phyloP scores from a whole-genome alignment of 192 early-diverging fungal species.

The Dimargaris verticillata region DNA sequence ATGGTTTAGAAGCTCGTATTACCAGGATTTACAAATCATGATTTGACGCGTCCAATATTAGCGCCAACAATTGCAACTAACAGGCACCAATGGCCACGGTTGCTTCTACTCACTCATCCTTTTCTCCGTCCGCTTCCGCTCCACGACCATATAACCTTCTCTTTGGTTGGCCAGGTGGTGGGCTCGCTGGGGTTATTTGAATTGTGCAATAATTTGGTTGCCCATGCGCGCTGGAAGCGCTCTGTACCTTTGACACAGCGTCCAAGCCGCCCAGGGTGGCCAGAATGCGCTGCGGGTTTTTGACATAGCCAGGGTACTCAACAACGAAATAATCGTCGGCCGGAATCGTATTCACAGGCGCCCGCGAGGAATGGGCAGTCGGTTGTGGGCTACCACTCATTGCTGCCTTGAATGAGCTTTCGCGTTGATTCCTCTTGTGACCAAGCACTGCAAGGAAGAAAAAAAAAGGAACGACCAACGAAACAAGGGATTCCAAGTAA shows the following conservation, averaged over 20 bases:
- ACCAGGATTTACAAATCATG: neutral
- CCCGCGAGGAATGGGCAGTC: neutral
- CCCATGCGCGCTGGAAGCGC: neutral
- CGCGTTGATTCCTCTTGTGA: neutral
- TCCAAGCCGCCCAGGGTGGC: constrained; percentile 23
- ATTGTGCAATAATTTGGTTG: neutral
- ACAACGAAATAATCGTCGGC: constrained; percentile 10
- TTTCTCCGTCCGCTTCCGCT: neutral
- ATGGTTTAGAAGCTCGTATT: constrained; percentile 10
- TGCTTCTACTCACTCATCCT: neutral
- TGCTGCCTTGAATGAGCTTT: neutral
- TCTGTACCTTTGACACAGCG: constrained; percentile 14
- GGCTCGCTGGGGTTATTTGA: neutral
- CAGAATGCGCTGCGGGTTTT: constrained; percentile 19
- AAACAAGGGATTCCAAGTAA: neutral
- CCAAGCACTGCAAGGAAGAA: neutral
- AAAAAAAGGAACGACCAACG: neutral
- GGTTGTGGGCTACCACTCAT: neutral
- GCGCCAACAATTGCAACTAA: neutral
- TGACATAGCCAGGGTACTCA: constrained; percentile 29
- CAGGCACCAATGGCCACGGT: neutral
- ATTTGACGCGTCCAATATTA: neutral
- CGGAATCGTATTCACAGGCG: neutral
- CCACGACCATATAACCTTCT: neutral
- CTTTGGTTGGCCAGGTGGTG: neutral